Conservation (phyloP, 768 basidiomycete species). For the Russula sp. region DNA sequence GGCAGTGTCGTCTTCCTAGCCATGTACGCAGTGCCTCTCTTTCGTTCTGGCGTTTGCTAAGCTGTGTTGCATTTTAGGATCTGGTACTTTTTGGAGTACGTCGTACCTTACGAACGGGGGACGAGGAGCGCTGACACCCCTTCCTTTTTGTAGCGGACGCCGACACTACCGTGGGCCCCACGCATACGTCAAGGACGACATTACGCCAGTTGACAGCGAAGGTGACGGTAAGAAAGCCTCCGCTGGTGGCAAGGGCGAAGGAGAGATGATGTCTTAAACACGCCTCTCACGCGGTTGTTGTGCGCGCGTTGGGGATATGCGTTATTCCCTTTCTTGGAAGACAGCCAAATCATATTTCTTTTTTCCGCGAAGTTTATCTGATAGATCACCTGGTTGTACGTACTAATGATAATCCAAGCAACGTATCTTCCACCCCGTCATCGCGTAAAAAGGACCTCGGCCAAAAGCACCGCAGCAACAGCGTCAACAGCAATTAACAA, state of each 20-base stretch:
- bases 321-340: too few relatives aligned
- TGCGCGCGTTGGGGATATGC: too few relatives aligned
- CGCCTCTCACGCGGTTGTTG: too few relatives aligned
- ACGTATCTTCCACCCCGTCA: too few relatives aligned
- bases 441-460: too few relatives aligned
- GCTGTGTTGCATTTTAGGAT: constrained; percentile 10
- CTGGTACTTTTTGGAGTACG: constrained; percentile 28
- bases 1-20: constrained; percentile 33
- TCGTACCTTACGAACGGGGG: not conserved
- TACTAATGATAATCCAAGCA: too few relatives aligned
- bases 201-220: not conserved
- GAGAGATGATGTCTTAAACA: not conserved
- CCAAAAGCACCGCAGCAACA: too few relatives aligned
- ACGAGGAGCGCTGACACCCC: not conserved
- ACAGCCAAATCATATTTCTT: too few relatives aligned
- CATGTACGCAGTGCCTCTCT: constrained; percentile 23
- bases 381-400: too few relatives aligned
- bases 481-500: too few relatives aligned
- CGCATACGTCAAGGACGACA: constrained; percentile 2
- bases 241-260: not conserved
- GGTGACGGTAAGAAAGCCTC: not conserved
- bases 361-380: too few relatives aligned
- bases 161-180: constrained; percentile 23
- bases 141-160: constrained; percentile 10
- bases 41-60: not conserved